Base-by-base conservation (phyloP, 768 basidiomycete genomes). In the Phanerochaete carnosa region DNA sequence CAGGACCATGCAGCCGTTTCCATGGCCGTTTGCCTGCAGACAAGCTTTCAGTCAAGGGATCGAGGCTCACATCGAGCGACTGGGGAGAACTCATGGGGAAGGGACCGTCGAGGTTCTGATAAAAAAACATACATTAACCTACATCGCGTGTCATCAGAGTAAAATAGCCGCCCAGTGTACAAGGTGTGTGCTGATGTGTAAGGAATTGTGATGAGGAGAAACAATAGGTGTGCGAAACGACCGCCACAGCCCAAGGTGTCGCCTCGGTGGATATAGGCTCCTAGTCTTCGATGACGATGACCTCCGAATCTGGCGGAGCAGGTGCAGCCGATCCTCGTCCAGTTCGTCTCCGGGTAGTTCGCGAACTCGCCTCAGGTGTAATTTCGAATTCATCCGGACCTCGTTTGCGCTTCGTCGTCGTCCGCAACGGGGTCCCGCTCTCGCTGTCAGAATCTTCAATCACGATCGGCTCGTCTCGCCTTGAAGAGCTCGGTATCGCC, bases 231-330 rank as follows among this genome's bases (percentile, higher is more conserved):
- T 9, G 16, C 39, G 19, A 4, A 43, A 43, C 39, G 39, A 7
- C 8, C 4, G 39, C 39, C 39, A 35, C 33, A 35, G 33, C 15
- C 15, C 33, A 35, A 7, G 33, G 33, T 35, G 33, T 35, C 33
- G 33, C n/a, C n/a, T 39, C 37, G 19, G 19, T 9, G 37, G 19
- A 9, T 19, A 39, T n/a, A n/a, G 45, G 19, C 45, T 12, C 26
- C 55, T 57, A 69, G 47, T 72, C 70, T 51, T 70, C 70, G 16
- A 72, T 70, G 2, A 72, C 68, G 32, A 72, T 72, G 11, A 72
- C 68, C 26, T 71, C 70, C 23, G 59, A 60, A n/a, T 46, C 43
- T 13, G 57, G 25, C 13, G 39, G 39, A 7, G 22, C 52, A 19
- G 52, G 45, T 9, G 50, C 53, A 28, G 56, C 43, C 12, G 58